These are phyloP conservation scores for Pseudoturritis turrita DNA, from an alignment of 345 rosid genomes.

Conservation along the genomic window DNA sequence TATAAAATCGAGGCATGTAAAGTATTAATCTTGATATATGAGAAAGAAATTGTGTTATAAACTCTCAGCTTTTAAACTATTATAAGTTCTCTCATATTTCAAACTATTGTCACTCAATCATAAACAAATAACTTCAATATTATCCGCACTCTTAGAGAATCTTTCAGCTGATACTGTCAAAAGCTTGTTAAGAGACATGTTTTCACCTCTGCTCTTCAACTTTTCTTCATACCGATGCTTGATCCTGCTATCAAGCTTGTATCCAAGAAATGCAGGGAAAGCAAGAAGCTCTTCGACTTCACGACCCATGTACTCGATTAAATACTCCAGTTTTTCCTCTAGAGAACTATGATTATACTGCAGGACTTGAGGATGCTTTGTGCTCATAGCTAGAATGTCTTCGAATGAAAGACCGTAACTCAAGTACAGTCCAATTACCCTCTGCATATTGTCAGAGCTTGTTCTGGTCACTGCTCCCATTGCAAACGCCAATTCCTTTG, in stretches of 20 bases:
- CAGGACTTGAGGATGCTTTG: slow-evolving; percentile 74
- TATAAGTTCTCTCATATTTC: not conserved
- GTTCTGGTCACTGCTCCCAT: slow-evolving; percentile 79
- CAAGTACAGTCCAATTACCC: slow-evolving; percentile 57
- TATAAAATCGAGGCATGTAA: not conserved
- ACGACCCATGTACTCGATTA: slow-evolving; percentile 69
- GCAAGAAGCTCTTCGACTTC: slow-evolving; percentile 65
- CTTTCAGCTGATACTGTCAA: slow-evolving; percentile 53
- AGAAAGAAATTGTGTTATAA: not conserved
- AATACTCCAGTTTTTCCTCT: slow-evolving; percentile 68
- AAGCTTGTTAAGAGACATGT: slow-evolving; percentile 69
- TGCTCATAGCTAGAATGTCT: slow-evolving; percentile 65
- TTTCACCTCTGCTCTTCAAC: slow-evolving; percentile 47
- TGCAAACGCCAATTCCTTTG: slow-evolving; percentile 56
- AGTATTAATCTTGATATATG: not conserved
- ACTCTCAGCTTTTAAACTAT: not conserved
- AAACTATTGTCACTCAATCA: slow-evolving; percentile 18
- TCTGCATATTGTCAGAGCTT: slow-evolving; percentile 71
- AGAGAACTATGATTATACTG: slow-evolving; percentile 55
- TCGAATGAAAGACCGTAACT: slow-evolving; percentile 51
- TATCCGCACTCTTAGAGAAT: slow-evolving; percentile 34
- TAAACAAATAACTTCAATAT: slow-evolving; percentile 27
- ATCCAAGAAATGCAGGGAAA: slow-evolving; percentile 81
- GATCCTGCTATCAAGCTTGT: slow-evolving; percentile 76
- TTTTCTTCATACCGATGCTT: slow-evolving; percentile 65